Percentiles rank a stretch among this genome's conserved stretches.
Evolutionary conservation across 2,329 filamentous ascomycete species (phyloP).

Genomic region (Colletotrichum cordylinicola): DNA sequence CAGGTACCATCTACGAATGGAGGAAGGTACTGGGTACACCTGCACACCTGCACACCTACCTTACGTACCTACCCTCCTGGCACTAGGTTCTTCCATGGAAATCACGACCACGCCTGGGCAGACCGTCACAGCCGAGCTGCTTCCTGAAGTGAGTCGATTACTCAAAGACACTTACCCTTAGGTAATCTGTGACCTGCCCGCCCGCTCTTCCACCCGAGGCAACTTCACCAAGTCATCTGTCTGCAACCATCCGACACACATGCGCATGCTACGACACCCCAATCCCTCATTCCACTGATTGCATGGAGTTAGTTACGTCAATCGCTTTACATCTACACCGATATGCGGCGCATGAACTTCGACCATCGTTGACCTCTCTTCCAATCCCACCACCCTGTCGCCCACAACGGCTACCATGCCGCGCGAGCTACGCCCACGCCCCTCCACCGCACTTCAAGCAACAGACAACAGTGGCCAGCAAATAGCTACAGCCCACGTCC

Average conservation of each 20-base stretch:
- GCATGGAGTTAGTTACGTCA: too few relatives aligned
- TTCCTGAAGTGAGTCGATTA: too few relatives aligned
- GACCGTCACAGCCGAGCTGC: neutral
- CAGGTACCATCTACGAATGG: neutral
- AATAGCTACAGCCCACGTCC: rapidly evolving
- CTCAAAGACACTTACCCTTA: too few relatives aligned
- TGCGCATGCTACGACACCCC: too few relatives aligned
- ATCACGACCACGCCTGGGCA: neutral
- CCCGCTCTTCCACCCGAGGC: neutral
- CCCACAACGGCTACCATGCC: neutral
- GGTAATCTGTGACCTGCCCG: too few relatives aligned
- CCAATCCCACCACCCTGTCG: neutral
- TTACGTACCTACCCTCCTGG: too few relatives aligned
- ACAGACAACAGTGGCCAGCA: neutral
- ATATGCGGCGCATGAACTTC: neutral
- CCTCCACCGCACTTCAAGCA: neutral
- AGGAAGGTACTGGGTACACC: neutral
- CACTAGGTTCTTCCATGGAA: too few relatives aligned
- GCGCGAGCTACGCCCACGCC: neutral
- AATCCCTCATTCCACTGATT: too few relatives aligned
- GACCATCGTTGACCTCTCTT: neutral
- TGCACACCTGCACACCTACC: neutral
- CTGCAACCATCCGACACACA: neutral
- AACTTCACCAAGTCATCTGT: neutral
- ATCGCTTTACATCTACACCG: too few relatives aligned